Percentiles rank a stretch among this genome's conserved stretches.
phyloP scores from a whole-genome alignment of 805 yeast species.

The Monosporozyma aerobia region DNA sequence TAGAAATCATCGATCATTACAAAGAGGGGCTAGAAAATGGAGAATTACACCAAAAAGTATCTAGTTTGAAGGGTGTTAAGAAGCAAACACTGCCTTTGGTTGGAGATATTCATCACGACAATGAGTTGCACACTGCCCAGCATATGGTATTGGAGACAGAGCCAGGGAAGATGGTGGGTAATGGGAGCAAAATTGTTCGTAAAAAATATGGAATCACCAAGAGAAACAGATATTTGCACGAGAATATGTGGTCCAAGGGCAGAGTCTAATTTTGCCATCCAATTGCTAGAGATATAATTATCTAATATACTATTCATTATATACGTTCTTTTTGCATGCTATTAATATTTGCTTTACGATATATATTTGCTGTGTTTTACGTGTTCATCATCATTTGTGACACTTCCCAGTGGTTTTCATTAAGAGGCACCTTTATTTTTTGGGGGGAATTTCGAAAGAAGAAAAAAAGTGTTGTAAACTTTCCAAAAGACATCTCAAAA shows the following conservation, averaged over 20 bases:
- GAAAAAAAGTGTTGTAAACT: no score
- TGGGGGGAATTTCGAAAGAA: not conserved
- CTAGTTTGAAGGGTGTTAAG: not conserved
- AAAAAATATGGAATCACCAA: conserved; percentile 1
- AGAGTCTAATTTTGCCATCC: not conserved
- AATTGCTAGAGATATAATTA: not conserved
- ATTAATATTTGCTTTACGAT: not conserved
- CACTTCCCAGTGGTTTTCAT: not conserved
- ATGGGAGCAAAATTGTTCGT: not conserved
- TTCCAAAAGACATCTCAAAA: no score
- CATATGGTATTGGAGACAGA: not conserved
- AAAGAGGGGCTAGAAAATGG: conserved; percentile 1
- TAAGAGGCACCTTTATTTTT: not conserved
- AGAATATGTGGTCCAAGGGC: not conserved
- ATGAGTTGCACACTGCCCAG: not conserved
- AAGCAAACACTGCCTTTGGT: not conserved
- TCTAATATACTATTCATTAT: not conserved
- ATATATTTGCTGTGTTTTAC: not conserved
- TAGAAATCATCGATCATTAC: not conserved
- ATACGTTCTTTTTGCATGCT: not conserved
- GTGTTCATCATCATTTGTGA: not conserved
- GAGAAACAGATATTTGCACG: conserved; percentile 1
- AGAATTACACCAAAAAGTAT: not conserved
- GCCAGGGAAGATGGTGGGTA: not conserved
- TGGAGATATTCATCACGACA: not conserved